These are phyloP conservation scores for Filosporella fistucella DNA, from an alignment of 495 filamentous ascomycete species.

Conservation along the genomic window DNA sequence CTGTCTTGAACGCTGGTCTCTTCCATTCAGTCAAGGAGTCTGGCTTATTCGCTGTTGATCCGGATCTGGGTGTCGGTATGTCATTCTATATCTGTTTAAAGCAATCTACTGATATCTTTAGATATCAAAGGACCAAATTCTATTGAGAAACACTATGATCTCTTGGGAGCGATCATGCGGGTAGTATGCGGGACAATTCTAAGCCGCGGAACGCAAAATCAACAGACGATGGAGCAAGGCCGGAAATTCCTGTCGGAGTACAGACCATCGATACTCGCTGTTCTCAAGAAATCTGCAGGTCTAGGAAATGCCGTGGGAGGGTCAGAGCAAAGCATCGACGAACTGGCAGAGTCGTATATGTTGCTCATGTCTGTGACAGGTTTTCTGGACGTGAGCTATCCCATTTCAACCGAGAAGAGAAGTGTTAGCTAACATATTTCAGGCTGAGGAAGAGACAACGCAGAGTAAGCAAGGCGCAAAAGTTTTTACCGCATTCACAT, in stretches of 20 bases:
- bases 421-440: neutral
- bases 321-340: slow-evolving; percentile 43
- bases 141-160: slow-evolving; percentile 73
- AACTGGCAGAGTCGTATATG: slow-evolving; percentile 53
- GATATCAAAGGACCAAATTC: slow-evolving; percentile 57
- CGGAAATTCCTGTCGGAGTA: slow-evolving; percentile 74
- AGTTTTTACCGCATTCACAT: slow-evolving; percentile 18
- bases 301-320: slow-evolving; percentile 53
- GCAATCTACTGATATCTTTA: slow-evolving; percentile 40
- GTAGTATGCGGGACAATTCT: slow-evolving; percentile 78
- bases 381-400: slow-evolving; percentile 50
- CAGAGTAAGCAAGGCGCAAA: slow-evolving; percentile 10
- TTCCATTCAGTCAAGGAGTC: slow-evolving; percentile 78
- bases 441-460: slow-evolving; percentile 18
- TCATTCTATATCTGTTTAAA: slow-evolving; percentile 20
- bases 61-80: slow-evolving; percentile 81
- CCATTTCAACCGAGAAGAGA: neutral
- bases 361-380: slow-evolving; percentile 52
- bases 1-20: slow-evolving; percentile 82
- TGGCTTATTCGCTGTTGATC: slow-evolving; percentile 81
- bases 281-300: slow-evolving; percentile 86
- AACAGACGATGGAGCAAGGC: slow-evolving; percentile 66
- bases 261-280: slow-evolving; percentile 70
- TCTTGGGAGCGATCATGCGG: slow-evolving; percentile 75
- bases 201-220: slow-evolving; percentile 74